Evolutionary conservation across 306 rosid genomes (phyloP).

Genomic region (Trifolium subterraneum): DNA sequence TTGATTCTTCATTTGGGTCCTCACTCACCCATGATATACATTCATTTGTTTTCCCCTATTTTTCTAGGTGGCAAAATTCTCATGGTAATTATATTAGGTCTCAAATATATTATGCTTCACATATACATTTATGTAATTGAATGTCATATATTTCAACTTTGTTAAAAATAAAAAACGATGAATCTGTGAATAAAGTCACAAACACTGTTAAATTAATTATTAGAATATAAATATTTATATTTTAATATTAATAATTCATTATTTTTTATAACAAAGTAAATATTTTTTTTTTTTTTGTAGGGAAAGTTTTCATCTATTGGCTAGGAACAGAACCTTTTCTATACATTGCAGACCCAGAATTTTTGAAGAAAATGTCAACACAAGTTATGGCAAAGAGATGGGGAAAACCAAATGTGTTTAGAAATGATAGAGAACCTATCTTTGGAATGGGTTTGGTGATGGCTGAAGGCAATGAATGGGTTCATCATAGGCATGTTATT

Average conservation of each 20-base stretch:
- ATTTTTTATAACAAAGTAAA: no score
- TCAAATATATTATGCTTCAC: no score
- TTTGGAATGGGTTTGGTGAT: constrained; percentile 78
- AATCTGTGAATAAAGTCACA: no score
- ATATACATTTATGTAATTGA: no score
- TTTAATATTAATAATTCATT: no score
- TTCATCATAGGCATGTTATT: constrained; percentile 64
- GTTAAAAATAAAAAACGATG: no score
- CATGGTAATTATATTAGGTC: constrained; percentile 54
- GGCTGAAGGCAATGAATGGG: constrained; percentile 82
- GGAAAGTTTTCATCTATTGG: constrained; percentile 78
- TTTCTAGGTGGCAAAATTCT: constrained; percentile 72
- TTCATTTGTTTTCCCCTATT: constrained; percentile 67
- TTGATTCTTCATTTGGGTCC: background rate
- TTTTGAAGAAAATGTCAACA: constrained; percentile 65
- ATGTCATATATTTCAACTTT: no score
- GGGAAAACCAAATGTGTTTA: constrained; percentile 82
- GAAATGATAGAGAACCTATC: constrained; percentile 70
- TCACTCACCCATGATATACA: constrained; percentile 68
- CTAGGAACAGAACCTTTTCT: constrained; percentile 86
- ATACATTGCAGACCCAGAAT: constrained; percentile 72
- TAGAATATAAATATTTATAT: no score
- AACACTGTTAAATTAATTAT: no score
- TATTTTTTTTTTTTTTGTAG: constrained; percentile 36
- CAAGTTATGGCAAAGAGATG: constrained; percentile 67